Evolutionary conservation across 2,329 filamentous ascomycete species (phyloP).

Genomic region (Aspergillus felis): DNA sequence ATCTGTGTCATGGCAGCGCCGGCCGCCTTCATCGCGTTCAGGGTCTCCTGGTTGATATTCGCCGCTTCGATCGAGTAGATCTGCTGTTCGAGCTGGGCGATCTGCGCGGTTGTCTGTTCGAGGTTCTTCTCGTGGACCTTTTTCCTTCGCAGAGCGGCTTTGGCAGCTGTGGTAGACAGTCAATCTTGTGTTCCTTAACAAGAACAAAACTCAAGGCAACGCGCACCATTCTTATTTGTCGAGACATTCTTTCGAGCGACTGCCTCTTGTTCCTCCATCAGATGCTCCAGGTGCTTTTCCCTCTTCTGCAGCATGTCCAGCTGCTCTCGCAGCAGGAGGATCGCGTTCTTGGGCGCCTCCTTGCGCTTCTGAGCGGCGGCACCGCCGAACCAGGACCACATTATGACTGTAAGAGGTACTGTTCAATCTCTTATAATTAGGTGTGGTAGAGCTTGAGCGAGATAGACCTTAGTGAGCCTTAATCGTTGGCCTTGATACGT

Average conservation of each 20-base stretch:
- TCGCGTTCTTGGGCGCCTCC: constrained; percentile 94
- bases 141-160: constrained; percentile 86
- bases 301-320: constrained; percentile 97
- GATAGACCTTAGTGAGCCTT: background rate
- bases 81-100: constrained; percentile 88
- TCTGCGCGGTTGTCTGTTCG: constrained; percentile 85
- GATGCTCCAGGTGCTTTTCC: constrained; percentile 82
- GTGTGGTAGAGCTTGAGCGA: background rate
- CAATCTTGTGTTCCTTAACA: background rate
- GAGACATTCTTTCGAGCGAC: constrained; percentile 84
- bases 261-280: constrained; percentile 88
- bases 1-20: constrained; percentile 89
- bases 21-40: constrained; percentile 89
- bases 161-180: constrained; percentile 61
- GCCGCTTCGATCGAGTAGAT: constrained; percentile 96
- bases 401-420: constrained; percentile 26
- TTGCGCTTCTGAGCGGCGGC: constrained; percentile 78
- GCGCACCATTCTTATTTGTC: constrained; percentile 81
- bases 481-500: background rate
- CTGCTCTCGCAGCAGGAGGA: constrained; percentile 79
- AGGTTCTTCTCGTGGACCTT: constrained; percentile 89
- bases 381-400: constrained; percentile 92
- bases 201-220: background rate
- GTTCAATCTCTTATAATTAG: background rate
- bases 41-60: constrained; percentile 97